Percentiles rank a stretch among this genome's conserved stretches.
phyloP scores from a whole-genome alignment of 345 rosid species.

The Camelina sativa region DNA sequence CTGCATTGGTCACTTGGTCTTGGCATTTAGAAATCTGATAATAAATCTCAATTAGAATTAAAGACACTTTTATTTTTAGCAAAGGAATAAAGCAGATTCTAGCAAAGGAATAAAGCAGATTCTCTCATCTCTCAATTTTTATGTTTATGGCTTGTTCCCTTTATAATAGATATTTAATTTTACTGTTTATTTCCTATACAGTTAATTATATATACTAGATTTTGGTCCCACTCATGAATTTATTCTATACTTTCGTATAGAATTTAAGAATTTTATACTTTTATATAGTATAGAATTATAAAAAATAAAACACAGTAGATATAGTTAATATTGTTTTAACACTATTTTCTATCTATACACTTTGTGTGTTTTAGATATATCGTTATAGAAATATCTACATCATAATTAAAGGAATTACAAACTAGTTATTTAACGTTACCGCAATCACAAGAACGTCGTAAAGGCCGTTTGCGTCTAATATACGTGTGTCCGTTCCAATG shows the following conservation, averaged over 20 bases:
- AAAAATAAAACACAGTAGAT: too few relatives aligned
- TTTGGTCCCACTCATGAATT: too few relatives aligned
- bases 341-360: too few relatives aligned
- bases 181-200: too few relatives aligned
- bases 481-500: slow-evolving; percentile 3
- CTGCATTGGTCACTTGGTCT: background rate
- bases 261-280: too few relatives aligned
- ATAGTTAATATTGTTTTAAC: too few relatives aligned
- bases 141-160: background rate
- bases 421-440: slow-evolving; percentile 4
- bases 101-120: background rate
- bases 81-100: too few relatives aligned
- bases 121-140: background rate
- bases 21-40: background rate
- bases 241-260: too few relatives aligned
- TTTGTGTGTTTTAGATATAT: too few relatives aligned
- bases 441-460: background rate
- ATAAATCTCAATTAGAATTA: background rate
- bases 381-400: background rate
- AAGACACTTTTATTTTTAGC: background rate
- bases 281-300: too few relatives aligned
- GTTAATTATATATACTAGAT: too few relatives aligned
- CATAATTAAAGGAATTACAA: background rate
- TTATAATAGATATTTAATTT: too few relatives aligned
- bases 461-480: background rate